Evolutionary conservation across 2,329 filamentous ascomycete genomes (phyloP).

Genomic region (Albifimbria verrucaria): DNA sequence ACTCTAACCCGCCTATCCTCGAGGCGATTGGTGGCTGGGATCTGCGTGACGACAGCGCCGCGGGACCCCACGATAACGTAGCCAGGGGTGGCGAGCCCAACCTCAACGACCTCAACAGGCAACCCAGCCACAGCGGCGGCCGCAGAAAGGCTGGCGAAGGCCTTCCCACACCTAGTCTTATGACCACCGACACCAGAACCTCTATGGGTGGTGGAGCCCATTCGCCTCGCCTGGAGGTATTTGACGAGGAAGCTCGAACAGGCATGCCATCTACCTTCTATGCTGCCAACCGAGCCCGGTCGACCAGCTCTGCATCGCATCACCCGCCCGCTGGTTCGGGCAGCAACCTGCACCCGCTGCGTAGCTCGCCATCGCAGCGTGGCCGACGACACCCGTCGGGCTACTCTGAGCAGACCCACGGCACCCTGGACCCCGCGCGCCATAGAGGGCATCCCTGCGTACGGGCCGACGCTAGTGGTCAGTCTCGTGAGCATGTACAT

Average conservation of each 20-base stretch:
- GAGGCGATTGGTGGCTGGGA: slow-evolving; percentile 19
- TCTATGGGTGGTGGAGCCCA: slow-evolving; percentile 23
- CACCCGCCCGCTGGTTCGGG: slow-evolving; percentile 16
- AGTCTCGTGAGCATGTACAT: slow-evolving; percentile 14
- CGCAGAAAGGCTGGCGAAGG: slow-evolving; percentile 47
- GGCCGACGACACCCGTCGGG: slow-evolving; percentile 12
- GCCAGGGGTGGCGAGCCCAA: not conserved
- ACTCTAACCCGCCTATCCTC: slow-evolving; percentile 28
- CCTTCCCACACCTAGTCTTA: slow-evolving; percentile 31
- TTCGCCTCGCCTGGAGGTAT: slow-evolving; percentile 29
- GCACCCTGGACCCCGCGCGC: slow-evolving; percentile 12
- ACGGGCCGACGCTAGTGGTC: slow-evolving; percentile 21
- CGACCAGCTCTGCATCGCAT: slow-evolving; percentile 12
- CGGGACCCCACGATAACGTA: not conserved
- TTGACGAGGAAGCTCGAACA: slow-evolving; percentile 42
- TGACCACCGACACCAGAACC: slow-evolving; percentile 19
- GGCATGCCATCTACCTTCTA: slow-evolving; percentile 28
- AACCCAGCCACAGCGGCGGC: slow-evolving; percentile 38
- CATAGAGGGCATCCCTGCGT: slow-evolving; percentile 19
- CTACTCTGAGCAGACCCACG: slow-evolving; percentile 7
- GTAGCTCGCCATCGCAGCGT: slow-evolving; percentile 10
- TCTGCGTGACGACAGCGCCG: slow-evolving; percentile 7
- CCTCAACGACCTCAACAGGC: not conserved
- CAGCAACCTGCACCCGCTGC: slow-evolving; percentile 17
- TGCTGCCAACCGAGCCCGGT: slow-evolving; percentile 20